Evolutionary conservation across 2,329 filamentous ascomycete genomes (phyloP), one percentile per base, ranked within the genome.

Genomic region (Fusarium denticulatum): DNA sequence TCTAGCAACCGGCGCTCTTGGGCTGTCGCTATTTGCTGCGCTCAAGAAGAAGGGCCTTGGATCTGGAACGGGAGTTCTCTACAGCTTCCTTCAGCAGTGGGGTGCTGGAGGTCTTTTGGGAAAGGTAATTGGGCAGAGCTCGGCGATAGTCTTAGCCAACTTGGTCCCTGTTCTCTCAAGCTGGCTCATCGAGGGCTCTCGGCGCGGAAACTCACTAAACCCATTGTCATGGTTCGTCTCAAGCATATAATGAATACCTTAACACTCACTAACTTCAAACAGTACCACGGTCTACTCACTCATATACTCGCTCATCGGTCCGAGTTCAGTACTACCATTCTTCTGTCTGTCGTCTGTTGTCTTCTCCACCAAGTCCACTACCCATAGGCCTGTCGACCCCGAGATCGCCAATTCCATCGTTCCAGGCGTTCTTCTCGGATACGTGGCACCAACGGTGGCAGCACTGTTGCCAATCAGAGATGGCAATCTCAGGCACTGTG

Each of bases 211-310:
- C 4, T 36, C 34, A 6, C 7, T 37, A 1, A 37, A 53, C 3
- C 34, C 34, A 1, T 22, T 53, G 14, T 28, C 50, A 2, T 53
- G 50, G 50, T 37, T 9, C 0, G 32, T 7, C 4, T 7, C 11
- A n/a, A 6, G 6, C 9, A 8, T 5, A 12, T 22, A 1, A 22
- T 13, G 0, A 0, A 13, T 5, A 3, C 0, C 10, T 11, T 6
- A 0, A 9, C n/a, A 16, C 10, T 9, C 6, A 13, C 49, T 53
- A 13, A 53, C 32, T 1, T 15, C 0, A 0, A 28, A 12, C 14
- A 53, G 50, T 20, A 53, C 32, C 8, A 53, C n/a, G 2, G 10
- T 22, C 7, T 53, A 20, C 49, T 53, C 50, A 2, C 32, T 37
- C 2, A 13, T 53, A 13, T 53, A 53, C n/a, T 37, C 50, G 5